These are phyloP conservation scores for Tetrahymena borealis DNA, from an alignment of 73 alveolate genomes.

Conservation along the genomic window DNA sequence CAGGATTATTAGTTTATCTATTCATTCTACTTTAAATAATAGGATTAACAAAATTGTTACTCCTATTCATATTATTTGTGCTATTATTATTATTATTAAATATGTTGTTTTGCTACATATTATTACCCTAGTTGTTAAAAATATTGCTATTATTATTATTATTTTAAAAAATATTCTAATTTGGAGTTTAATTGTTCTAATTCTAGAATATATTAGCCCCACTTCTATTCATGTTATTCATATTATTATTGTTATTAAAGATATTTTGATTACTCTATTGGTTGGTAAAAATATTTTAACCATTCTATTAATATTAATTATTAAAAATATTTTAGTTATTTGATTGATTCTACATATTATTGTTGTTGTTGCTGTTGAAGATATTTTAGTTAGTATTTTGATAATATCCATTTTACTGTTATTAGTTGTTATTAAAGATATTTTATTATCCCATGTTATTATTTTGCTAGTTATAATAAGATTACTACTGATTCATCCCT, in stretches of 20 bases:
- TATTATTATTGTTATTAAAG: too few relatives aligned
- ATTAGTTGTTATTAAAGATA: too few relatives aligned
- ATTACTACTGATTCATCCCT: too few relatives aligned
- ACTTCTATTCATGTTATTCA: neutral
- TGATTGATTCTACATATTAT: neutral
- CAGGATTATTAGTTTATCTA: neutral
- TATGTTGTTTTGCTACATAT: too few relatives aligned
- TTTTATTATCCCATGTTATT: too few relatives aligned
- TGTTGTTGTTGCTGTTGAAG: too few relatives aligned
- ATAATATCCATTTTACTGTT: too few relatives aligned
- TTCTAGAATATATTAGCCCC: too few relatives aligned
- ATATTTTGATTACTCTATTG: neutral
- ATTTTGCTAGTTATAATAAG: too few relatives aligned
- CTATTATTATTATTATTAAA: too few relatives aligned
- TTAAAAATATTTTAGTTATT: neutral
- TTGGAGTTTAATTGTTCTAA: neutral
- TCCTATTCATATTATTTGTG: neutral
- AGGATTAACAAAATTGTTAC: neutral
- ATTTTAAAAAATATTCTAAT: neutral
- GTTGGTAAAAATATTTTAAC: neutral
- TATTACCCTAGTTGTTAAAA: neutral
- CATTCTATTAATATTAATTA: neutral
- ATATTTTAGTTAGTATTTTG: too few relatives aligned
- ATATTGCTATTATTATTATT: neutral
- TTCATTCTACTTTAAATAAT: neutral